phyloP scores from a whole-genome alignment of 2,329 filamentous ascomycete species.

The Calonectria pseudoturangicola region DNA sequence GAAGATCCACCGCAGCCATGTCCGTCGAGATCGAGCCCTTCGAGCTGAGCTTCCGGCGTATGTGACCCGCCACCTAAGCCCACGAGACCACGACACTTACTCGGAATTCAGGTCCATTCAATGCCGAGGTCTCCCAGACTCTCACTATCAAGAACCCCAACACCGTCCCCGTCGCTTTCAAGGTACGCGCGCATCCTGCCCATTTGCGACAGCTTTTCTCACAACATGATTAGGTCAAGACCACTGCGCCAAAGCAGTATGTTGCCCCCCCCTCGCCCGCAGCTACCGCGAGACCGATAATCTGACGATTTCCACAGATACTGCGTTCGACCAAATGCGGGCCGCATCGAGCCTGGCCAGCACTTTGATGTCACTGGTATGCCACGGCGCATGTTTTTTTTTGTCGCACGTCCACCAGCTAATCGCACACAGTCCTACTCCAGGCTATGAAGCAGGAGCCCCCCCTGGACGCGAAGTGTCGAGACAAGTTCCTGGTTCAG shows the following conservation, averaged over 20 bases:
- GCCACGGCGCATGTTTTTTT: conserved; percentile 49
- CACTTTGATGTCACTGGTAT: conserved; percentile 94
- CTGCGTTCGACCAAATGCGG: conserved; percentile 97
- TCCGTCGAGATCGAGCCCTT: conserved; percentile 94
- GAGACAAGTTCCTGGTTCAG: conserved; percentile 98
- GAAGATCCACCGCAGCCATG: conserved; percentile 75
- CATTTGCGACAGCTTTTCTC: conserved; percentile 38
- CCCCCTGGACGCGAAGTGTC: conserved; percentile 88
- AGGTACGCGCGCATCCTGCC: conserved; percentile 70
- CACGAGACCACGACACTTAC: conserved; percentile 47
- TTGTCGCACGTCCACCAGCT: conserved; percentile 31
- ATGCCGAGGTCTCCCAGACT: conserved; percentile 78
- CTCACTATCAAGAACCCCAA: conserved; percentile 80
- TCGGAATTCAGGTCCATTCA: conserved; percentile 76
- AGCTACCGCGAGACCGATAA: conserved; percentile 41
- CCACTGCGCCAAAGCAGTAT: conserved; percentile 98
- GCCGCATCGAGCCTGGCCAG: conserved; percentile 92
- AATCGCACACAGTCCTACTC: conserved; percentile 81
- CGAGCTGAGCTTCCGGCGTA: conserved; percentile 96
- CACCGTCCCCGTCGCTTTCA: conserved; percentile 79
- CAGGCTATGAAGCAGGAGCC: conserved; percentile 99
- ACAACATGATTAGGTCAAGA: conserved; percentile 86
- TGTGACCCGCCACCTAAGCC: conserved; percentile 60
- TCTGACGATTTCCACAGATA: conserved; percentile 77
- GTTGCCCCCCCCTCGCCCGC: conserved; percentile 44